phyloP scores from a whole-genome alignment of 345 rosid genomes.

The Gossypium ekmanianum region DNA sequence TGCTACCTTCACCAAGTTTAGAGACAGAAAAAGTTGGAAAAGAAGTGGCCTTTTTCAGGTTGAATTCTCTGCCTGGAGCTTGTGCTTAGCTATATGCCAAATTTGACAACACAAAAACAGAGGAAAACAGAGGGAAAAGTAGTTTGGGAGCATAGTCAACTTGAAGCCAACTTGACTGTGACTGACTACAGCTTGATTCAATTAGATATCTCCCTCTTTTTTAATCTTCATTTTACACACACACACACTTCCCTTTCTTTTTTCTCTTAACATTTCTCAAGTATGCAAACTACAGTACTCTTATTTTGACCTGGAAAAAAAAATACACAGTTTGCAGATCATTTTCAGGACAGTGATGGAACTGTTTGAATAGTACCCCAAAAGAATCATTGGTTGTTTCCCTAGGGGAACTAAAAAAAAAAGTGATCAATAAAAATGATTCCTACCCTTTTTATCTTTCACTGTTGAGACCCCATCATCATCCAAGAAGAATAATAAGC shows the following conservation, averaged over 20 bases:
- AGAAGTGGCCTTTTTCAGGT: slow-evolving; percentile 24
- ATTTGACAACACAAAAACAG: slow-evolving; percentile 36
- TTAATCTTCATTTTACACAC: too few relatives aligned
- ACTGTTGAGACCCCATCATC: too few relatives aligned
- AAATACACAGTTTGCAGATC: too few relatives aligned
- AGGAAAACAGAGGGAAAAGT: not conserved
- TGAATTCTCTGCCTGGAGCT: slow-evolving; percentile 15
- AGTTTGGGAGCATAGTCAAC: slow-evolving; percentile 9
- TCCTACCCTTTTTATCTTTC: too few relatives aligned
- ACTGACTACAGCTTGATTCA: not conserved
- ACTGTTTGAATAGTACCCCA: too few relatives aligned
- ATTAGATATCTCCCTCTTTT: not conserved
- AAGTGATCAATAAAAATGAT: too few relatives aligned
- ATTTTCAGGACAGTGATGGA: too few relatives aligned
- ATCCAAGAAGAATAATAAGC: not conserved
- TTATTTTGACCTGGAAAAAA: too few relatives aligned
- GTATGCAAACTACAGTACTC: too few relatives aligned
- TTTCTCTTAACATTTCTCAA: not conserved
- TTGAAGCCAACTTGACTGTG: slow-evolving; percentile 18
- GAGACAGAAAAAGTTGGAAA: slow-evolving; percentile 15
- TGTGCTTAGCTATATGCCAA: slow-evolving; percentile 25
- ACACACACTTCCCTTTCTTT: not conserved
- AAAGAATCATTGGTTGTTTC: too few relatives aligned
- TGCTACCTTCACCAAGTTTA: slow-evolving; percentile 15
- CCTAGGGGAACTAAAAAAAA: too few relatives aligned